phyloP scores from a whole-genome alignment of 108 stramenopile genomes.

The Skeletonema menzelii region DNA sequence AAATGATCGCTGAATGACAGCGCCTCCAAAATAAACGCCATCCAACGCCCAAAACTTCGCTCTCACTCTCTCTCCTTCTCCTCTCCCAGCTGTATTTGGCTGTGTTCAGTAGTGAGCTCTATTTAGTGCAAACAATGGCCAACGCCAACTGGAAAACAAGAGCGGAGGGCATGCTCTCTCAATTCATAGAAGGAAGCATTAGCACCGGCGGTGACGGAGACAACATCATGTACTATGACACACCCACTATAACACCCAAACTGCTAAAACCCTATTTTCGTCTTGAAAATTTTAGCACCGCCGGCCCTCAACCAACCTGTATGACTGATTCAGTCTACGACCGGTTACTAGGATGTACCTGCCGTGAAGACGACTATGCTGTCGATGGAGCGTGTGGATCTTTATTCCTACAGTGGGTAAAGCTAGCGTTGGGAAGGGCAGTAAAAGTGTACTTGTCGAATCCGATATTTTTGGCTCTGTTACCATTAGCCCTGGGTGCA shows the following conservation, averaged over 20 bases:
- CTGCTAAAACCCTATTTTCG: neutral
- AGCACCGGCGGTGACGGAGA: neutral
- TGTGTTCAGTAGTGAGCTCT: too few relatives aligned
- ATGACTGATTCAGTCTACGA: slow-evolving; percentile 12
- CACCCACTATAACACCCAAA: neutral
- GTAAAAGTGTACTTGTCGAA: slow-evolving; percentile 57
- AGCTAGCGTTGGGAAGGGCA: slow-evolving; percentile 51
- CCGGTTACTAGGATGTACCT: slow-evolving; percentile 6
- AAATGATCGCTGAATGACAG: too few relatives aligned
- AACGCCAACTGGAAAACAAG: slow-evolving; percentile 22
- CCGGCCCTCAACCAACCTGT: slow-evolving; percentile 4
- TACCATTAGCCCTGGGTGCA: slow-evolving; percentile 58
- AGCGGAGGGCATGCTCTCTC: slow-evolving; percentile 37
- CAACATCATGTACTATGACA: neutral
- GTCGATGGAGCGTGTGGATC: slow-evolving; percentile 17
- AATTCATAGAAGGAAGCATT: slow-evolving; percentile 21
- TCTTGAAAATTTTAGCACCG: slow-evolving; percentile 24
- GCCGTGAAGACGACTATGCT: neutral
- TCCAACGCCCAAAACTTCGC: too few relatives aligned
- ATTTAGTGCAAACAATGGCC: slow-evolving; percentile 22
- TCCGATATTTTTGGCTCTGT: slow-evolving; percentile 50
- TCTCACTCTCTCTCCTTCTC: too few relatives aligned
- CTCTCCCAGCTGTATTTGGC: too few relatives aligned
- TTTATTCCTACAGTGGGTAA: slow-evolving; percentile 52
- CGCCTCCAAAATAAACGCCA: too few relatives aligned